These are phyloP conservation scores for Hordeum vulgare DNA, from an alignment of 176 grass and related monocot genomes.

Conservation along the genomic window DNA sequence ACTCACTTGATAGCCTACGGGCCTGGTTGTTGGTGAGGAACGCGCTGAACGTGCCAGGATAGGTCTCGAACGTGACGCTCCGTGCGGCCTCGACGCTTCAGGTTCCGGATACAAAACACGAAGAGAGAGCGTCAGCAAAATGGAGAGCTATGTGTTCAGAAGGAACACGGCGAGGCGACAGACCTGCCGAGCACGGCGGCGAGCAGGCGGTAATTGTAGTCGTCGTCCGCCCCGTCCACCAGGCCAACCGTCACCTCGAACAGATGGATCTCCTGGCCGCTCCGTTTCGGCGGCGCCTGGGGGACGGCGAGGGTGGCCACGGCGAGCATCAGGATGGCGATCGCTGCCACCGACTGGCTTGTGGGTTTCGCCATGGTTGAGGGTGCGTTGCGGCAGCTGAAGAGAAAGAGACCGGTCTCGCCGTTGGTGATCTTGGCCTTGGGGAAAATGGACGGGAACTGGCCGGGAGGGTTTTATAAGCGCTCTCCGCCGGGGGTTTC, in stretches of 20 bases:
- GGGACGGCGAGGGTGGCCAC: not conserved
- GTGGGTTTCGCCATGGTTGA: constrained; percentile 13
- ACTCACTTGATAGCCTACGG: constrained; percentile 31
- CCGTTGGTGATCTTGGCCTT: not conserved
- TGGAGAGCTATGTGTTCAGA: not conserved
- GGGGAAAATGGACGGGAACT: not conserved
- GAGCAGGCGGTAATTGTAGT: constrained; percentile 37
- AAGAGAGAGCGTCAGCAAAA: not conserved
- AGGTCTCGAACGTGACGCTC: constrained; percentile 25
- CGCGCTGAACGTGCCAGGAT: constrained; percentile 20
- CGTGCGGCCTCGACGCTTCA: constrained; percentile 28
- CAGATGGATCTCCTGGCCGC: constrained; percentile 21
- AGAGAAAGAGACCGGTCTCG: not conserved
- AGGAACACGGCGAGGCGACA: not conserved
- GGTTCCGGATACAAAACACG: not conserved
- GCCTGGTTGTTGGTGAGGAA: constrained; percentile 46
- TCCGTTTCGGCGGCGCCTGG: not conserved
- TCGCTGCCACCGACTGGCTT: not conserved
- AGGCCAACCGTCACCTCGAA: constrained; percentile 29
- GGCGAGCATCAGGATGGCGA: constrained; percentile 6
- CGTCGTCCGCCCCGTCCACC: not conserved
- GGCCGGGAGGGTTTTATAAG: constrained; percentile 1
- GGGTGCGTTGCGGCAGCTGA: not conserved
- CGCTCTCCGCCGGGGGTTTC: not conserved
- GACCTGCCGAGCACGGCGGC: constrained; percentile 31